These are phyloP conservation scores for Typha latifolia DNA, from an alignment of 176 grass and related monocot genomes.

Conservation along the genomic window DNA sequence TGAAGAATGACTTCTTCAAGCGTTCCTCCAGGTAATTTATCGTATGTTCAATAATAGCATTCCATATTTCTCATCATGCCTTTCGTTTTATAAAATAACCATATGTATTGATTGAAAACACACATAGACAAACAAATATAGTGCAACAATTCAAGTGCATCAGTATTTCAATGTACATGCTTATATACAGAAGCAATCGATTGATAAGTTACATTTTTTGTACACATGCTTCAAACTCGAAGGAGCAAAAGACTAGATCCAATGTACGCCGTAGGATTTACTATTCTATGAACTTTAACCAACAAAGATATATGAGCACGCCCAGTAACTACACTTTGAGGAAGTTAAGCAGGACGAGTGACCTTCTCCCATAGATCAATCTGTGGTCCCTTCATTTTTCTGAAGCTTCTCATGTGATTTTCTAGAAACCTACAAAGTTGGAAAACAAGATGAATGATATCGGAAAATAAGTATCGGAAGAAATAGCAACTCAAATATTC, in stretches of 20 bases:
- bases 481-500: conserved; percentile 1
- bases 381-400: conserved; percentile 37
- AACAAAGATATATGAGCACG: neutral
- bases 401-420: conserved; percentile 51
- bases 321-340: neutral
- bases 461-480: neutral
- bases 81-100: no score
- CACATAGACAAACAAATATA: neutral
- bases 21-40: no score
- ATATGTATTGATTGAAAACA: no score
- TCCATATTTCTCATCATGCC: no score
- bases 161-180: neutral
- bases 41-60: no score
- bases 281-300: conserved; percentile 2
- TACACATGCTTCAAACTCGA: neutral
- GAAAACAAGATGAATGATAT: neutral
- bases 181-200: conserved; percentile 51
- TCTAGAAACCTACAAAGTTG: conserved; percentile 36
- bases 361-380: neutral
- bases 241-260: neutral
- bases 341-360: neutral
- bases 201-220: conserved; percentile 16
- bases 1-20: no score
- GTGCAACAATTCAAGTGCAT: neutral
- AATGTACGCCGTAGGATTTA: conserved; percentile 11